Evolutionary conservation across 495 filamentous ascomycete genomes (phyloP), one percentile per base, ranked within the genome.

Genomic region (Pseudevernia furfuracea): DNA sequence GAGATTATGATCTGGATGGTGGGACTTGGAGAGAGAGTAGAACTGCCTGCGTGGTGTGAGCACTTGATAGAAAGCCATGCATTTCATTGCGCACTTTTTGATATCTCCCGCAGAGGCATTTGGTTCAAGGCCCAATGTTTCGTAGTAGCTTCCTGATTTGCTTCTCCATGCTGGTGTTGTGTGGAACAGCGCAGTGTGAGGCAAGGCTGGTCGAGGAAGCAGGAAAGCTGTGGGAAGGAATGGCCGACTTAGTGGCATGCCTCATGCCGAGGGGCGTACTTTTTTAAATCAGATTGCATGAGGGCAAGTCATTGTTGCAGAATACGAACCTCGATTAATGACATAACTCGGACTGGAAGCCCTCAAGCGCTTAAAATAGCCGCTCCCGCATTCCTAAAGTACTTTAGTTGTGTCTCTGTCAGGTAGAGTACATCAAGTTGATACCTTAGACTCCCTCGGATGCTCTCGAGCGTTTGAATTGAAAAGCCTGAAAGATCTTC

Each of bases 1-100:
- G 63, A 81, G 89, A 81, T 97, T 94, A 75, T 82, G 87, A 83
- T 98, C 94, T 19, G 94, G 94, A 79, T 98, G 94, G 84, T 96
- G 89, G 59, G 78, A 75, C 77, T 96, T 94, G 75, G 91, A 96
- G 73, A 98, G 89, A 68, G 79, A 70, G 82, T 96, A 97, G 84
- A 95, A 98, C 80, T 92, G 86, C 69, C 88, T 89, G 64, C 43
- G 61, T 17, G 46, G 17, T 37, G 62, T 71, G 37, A 72, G 67
- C 39, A 21, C 38, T 28, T 58, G 61, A 59, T 58, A 44, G 7
- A 53, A 39, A 49, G 56, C 55, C 61, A 61, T 12, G 53, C 28
- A 23, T 21, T 38, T 61, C 36, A 36, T 17, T 19, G 63, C 70
- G 28, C 74, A 91, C 90, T 88, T 92, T 73, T 97, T 98, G 58